Percentiles rank a stretch among this genome's conserved stretches.
Evolutionary conservation across 2,329 filamentous ascomycete genomes (phyloP).

Genomic region (Penicillium sumatraense): DNA sequence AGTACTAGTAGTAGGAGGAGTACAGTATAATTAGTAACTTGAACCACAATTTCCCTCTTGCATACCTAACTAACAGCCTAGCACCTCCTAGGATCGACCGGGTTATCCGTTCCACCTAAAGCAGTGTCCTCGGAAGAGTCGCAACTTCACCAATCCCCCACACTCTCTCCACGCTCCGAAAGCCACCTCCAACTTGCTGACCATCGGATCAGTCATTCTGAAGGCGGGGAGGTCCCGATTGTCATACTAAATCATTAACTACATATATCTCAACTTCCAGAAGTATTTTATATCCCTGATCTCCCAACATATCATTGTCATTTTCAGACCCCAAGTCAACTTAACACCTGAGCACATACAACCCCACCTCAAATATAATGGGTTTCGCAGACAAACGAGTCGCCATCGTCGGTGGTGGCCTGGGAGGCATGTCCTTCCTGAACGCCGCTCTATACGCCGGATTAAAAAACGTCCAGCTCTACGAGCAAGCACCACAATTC

Average conservation of each 20-base stretch:
- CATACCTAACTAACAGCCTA: too few relatives aligned
- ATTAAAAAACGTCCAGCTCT: conserved; percentile 37
- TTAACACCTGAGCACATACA: background rate
- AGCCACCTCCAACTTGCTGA: conserved; percentile 11
- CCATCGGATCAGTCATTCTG: conserved; percentile 21
- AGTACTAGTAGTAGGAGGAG: too few relatives aligned
- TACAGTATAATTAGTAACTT: too few relatives aligned
- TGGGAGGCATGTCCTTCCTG: conserved; percentile 43
- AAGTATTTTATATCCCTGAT: background rate
- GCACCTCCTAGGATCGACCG: conserved; percentile 4
- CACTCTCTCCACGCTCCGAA: conserved; percentile 26
- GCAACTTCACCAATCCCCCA: conserved; percentile 8
- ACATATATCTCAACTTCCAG: conserved; percentile 13
- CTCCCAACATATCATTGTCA: background rate
- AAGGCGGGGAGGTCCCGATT: conserved; percentile 16
- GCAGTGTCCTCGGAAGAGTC: conserved; percentile 17
- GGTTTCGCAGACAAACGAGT: conserved; percentile 35
- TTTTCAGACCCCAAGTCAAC: background rate
- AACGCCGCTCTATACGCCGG: conserved; percentile 41
- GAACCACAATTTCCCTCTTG: too few relatives aligned
- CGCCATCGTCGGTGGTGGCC: conserved; percentile 41
- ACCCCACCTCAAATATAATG: conserved; percentile 20
- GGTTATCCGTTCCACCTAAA: conserved; percentile 12
- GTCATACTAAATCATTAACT: background rate
- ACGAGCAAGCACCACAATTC: conserved; percentile 44